phyloP scores from a whole-genome alignment of 371 early-diverging fungal species.

The Rhizopus delemar region DNA sequence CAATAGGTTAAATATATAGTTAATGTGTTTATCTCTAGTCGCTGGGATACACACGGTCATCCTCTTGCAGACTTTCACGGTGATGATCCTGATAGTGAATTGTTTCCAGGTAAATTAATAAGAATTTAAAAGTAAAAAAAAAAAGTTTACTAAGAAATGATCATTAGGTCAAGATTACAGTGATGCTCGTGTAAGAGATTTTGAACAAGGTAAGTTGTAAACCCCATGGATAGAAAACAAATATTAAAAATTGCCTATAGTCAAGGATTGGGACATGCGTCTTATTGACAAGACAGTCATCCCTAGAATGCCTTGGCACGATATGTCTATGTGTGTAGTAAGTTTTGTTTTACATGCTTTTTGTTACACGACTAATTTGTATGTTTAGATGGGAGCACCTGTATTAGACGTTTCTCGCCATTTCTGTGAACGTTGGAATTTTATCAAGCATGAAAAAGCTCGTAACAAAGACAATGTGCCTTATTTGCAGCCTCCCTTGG shows the following conservation, averaged over 20 bases:
- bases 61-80: constrained; percentile 67
- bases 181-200: constrained; percentile 91
- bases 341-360: constrained; percentile 12
- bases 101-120: constrained; percentile 38
- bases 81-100: constrained; percentile 30
- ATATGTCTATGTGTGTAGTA: constrained; percentile 76
- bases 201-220: constrained; percentile 62
- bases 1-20: background rate
- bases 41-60: constrained; percentile 88
- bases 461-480: constrained; percentile 36
- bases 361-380: too few relatives aligned
- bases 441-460: constrained; percentile 65
- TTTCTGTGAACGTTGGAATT: constrained; percentile 94
- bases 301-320: constrained; percentile 97
- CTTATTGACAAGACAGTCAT: constrained; percentile 65
- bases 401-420: constrained; percentile 87
- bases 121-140: constrained; percentile 15
- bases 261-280: constrained; percentile 62
- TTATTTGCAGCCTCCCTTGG: constrained; percentile 52
- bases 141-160: constrained; percentile 21
- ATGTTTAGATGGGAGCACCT: constrained; percentile 64
- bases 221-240: background rate
- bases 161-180: constrained; percentile 83
- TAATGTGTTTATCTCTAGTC: constrained; percentile 40
- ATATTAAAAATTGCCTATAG: constrained; percentile 29